Percentiles rank a stretch among this genome's conserved stretches.
phyloP scores from a whole-genome alignment of 116 monocot genomes.

The Dioscorea cayenensis region DNA sequence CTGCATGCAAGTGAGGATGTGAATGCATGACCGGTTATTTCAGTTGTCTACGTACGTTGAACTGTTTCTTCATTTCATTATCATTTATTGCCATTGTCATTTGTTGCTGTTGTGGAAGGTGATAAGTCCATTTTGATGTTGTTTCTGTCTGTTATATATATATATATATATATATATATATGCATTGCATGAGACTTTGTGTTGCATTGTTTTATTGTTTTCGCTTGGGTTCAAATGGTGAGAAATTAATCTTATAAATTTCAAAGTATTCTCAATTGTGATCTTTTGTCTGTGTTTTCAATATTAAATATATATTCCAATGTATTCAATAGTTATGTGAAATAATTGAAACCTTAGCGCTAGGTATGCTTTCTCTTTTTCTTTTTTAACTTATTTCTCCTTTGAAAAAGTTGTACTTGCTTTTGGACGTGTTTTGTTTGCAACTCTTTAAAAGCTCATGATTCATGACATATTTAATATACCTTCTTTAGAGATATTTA shows the following conservation, averaged over 20 bases:
- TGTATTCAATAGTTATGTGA: no score
- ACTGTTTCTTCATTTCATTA: background rate
- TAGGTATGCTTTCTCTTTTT: no score
- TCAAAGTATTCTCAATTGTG: no score
- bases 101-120: background rate
- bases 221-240: background rate
- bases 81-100: background rate
- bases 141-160: background rate
- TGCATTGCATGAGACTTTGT: background rate
- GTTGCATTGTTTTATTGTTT: background rate
- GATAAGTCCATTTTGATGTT: background rate
- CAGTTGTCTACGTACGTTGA: background rate
- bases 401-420: no score
- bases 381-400: no score
- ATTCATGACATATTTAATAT: no score
- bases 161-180: background rate
- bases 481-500: no score
- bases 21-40: background rate
- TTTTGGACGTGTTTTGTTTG: no score
- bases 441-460: no score
- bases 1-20: conserved; percentile 14
- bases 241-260: background rate
- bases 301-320: no score
- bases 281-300: no score
- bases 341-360: no score